Base-by-base conservation (phyloP, 139 green algal species). In the Tetraselmis chui region DNA sequence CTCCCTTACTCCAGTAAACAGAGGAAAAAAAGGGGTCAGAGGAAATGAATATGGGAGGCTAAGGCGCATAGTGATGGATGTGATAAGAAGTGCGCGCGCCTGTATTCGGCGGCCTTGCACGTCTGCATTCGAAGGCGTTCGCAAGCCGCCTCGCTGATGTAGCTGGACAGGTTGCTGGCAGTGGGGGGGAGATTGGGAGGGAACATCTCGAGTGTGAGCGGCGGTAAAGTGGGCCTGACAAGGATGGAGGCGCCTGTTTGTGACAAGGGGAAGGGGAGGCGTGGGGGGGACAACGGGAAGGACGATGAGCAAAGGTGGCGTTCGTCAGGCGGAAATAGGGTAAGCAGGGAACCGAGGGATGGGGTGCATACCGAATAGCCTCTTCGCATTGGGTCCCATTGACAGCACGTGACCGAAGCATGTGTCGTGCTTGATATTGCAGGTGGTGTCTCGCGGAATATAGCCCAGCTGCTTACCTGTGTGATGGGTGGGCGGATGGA, bases 371-470 rank as follows among this genome's bases (percentile, higher is more conserved):
- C 84, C 84, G 26, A 29, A 81, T 0, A 81, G 27, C 30, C 74
- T 79, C 28, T 28, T 78, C 22, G 81, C 58, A 23, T 58, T 28
- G 1, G 29, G 29, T 0, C 84, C 84, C 2, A 85, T 28, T 25
- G 58, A 81, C 24, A 83, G 24, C 29, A 85, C 81, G 59, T 83
- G 84, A 1, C 83, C 87, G 83, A 88, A 90, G 23, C 74, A 85
- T 0, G 77, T 29, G 1, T 79, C 31, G 29, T 91, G 82, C 2
- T 31, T 24, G 29, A 92, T 86, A 2, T 31, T 31, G 2, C 22
- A 0, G 0, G 84, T 92, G 1, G 74, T 2, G 1, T 89, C 82
- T 18, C 81, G 79, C 0, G 89, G 83, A 18, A 92, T 85, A 75
- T 92, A 92, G 29, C 89, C 89, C 29, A 92, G 29, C 25, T 5